Evolutionary conservation across 1,139 yeast species (phyloP), one percentile per base, ranked within the genome.

Genomic region (Taphrina deformans): DNA sequence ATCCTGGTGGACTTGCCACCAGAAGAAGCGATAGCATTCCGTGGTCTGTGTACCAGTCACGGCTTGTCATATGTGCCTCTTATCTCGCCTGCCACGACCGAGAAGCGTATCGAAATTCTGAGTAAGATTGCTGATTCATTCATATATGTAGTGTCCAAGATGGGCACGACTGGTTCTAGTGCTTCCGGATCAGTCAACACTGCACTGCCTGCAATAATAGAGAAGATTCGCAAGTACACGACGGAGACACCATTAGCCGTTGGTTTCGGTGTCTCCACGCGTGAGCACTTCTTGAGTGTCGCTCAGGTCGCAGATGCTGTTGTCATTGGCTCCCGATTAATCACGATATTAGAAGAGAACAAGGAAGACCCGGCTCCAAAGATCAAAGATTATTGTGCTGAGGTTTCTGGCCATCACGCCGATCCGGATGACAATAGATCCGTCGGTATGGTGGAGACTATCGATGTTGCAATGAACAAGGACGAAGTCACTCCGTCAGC

Each of bases 1-100:
- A 86, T 93, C 72, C 84, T 93, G 65, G 98, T 93, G 48, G 99
- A 93, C 77, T 81, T 93, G 73, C 99, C 99, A 62, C 99, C 99
- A 40, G 97, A 93, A 80, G 99, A 92, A 77, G 99, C 99, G 24
- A 81, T 88, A 69, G 84, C 87, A 70, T 89, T 92, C 76, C 85
- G 99, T 80, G 80, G 84, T 65, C 79, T 81, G 63, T 89, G 96
- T 75, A 76, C 87, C 41, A 78, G 80, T 61, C 79, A 83, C 26
- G 67, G 71, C 14, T 77, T 95, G 70, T 86, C 95, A 61, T 91
- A 90, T 73, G 85, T 93, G 67, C 99, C 99, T 50, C 80, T 93
- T 68, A 96, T 93, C 62, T 98, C 99, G 1, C 99, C 99, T 51
- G 89, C 96, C 33, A 93, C 99, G 55, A 88, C 96, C 50, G 92